These are phyloP conservation scores for Trametes meyenii DNA, from an alignment of 768 basidiomycete species.

Conservation along the genomic window DNA sequence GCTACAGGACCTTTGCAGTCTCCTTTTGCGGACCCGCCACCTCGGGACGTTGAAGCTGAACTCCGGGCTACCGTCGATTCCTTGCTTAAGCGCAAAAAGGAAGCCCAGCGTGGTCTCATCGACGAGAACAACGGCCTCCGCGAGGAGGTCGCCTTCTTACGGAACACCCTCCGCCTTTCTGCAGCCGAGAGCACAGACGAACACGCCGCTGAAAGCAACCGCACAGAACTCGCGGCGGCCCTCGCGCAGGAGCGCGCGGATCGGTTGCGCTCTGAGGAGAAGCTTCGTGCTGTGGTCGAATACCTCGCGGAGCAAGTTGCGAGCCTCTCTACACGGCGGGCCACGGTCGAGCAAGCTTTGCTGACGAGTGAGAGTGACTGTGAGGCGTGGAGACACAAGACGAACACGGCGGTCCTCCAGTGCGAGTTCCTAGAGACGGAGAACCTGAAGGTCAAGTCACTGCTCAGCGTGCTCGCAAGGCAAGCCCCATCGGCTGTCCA, in stretches of 20 bases:
- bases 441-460: conserved; percentile 26
- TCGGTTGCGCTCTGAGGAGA: conserved; percentile 14
- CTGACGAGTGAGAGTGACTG: conserved; percentile 16
- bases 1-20: neutral
- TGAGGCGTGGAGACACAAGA: conserved; percentile 27
- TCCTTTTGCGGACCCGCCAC: neutral
- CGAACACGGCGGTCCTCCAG: conserved; percentile 22
- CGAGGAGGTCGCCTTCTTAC: conserved; percentile 15
- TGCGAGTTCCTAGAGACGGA: conserved; percentile 30
- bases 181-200: neutral
- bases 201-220: neutral
- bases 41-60: conserved; percentile 5
- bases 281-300: conserved; percentile 7
- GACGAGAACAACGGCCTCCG: conserved; percentile 16
- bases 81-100: conserved; percentile 14
- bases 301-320: conserved; percentile 21
- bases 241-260: conserved; percentile 12
- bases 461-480: conserved; percentile 24
- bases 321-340: conserved; percentile 3
- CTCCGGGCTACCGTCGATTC: conserved; percentile 16
- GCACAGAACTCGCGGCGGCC: conserved; percentile 7
- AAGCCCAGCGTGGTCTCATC: neutral
- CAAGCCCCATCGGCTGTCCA: conserved; percentile 20
- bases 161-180: neutral
- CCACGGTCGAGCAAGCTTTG: conserved; percentile 14